Evolutionary conservation across 2,329 filamentous ascomycete genomes (phyloP).

Genomic region (Hirsutella minnesotensis): DNA sequence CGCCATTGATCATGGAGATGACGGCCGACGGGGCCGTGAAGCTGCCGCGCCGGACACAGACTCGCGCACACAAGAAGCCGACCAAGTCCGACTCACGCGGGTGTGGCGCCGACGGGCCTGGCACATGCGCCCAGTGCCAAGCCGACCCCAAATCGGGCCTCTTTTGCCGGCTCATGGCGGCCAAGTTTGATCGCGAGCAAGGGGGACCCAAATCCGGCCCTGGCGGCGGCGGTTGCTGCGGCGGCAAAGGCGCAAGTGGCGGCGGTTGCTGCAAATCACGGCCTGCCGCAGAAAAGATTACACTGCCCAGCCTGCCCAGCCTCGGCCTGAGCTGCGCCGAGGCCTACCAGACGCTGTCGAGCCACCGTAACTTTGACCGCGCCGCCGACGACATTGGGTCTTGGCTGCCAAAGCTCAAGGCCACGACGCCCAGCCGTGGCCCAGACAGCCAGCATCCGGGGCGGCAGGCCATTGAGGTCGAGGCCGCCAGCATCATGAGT

Average conservation of each 20-base stretch:
- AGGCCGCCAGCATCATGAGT: constrained; percentile 75
- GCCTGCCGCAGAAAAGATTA: constrained; percentile 19
- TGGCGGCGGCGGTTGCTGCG: constrained; percentile 44
- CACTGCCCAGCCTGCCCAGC: constrained; percentile 24
- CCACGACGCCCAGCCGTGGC: constrained; percentile 29
- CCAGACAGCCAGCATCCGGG: constrained; percentile 20
- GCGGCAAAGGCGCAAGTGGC: constrained; percentile 44
- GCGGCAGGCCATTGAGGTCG: constrained; percentile 59
- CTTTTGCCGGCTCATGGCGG: constrained; percentile 72
- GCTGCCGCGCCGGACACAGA: constrained; percentile 32
- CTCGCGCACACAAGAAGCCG: constrained; percentile 13
- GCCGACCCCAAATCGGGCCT: constrained; percentile 68
- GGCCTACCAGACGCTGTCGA: constrained; percentile 66
- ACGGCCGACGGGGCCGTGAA: constrained; percentile 50
- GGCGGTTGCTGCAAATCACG: constrained; percentile 52
- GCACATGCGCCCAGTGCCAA: constrained; percentile 68
- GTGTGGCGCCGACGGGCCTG: constrained; percentile 58
- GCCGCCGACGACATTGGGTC: constrained; percentile 63
- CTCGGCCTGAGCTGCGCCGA: constrained; percentile 63
- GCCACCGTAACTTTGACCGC: constrained; percentile 63
- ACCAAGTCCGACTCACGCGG: constrained; percentile 20
- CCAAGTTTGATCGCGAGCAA: constrained; percentile 39
- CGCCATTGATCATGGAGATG: constrained; percentile 43
- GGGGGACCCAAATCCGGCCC: constrained; percentile 22
- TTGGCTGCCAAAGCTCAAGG: constrained; percentile 64